Conservation (phyloP, 2,329 filamentous ascomycete species). For the Hymenoscyphus salicellus region DNA sequence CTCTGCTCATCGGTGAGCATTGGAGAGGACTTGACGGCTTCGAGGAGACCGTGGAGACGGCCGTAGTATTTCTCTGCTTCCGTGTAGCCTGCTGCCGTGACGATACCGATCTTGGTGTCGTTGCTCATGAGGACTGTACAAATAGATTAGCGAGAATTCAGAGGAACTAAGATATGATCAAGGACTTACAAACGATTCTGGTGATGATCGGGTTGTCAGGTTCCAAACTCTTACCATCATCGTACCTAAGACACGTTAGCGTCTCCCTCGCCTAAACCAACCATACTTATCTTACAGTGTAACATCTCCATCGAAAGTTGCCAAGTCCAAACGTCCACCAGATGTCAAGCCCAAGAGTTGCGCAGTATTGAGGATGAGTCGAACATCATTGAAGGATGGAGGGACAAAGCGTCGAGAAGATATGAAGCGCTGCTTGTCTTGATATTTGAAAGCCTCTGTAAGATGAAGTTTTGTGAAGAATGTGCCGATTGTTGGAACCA, state of each 20-base stretch:
- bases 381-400: slow-evolving; percentile 94
- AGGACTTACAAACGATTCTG: slow-evolving; percentile 48
- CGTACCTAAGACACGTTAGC: slow-evolving; percentile 45
- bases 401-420: slow-evolving; percentile 89
- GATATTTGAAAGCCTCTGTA: slow-evolving; percentile 86
- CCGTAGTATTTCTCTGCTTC: slow-evolving; percentile 82
- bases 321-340: slow-evolving; percentile 69
- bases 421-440: slow-evolving; percentile 82
- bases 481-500: slow-evolving; percentile 86
- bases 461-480: slow-evolving; percentile 90
- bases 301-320: slow-evolving; percentile 97
- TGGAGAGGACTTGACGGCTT: slow-evolving; percentile 64
- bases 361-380: slow-evolving; percentile 88
- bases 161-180: slow-evolving; percentile 8
- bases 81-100: slow-evolving; percentile 93
- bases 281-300: slow-evolving; percentile 60
- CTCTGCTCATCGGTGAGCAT: slow-evolving; percentile 64
- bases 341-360: slow-evolving; percentile 88
- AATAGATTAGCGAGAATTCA: slow-evolving; percentile 8
- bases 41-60: slow-evolving; percentile 80
- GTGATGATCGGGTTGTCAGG: slow-evolving; percentile 74
- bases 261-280: background rate
- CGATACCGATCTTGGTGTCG: slow-evolving; percentile 85
- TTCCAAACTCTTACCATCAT: slow-evolving; percentile 78
- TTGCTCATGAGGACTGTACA: slow-evolving; percentile 68